Percentiles rank a stretch among this genome's conserved stretches.
These are phyloP conservation scores for Annulohypoxylon bovei DNA, from an alignment of 495 filamentous ascomycete species.

Conservation along the genomic window DNA sequence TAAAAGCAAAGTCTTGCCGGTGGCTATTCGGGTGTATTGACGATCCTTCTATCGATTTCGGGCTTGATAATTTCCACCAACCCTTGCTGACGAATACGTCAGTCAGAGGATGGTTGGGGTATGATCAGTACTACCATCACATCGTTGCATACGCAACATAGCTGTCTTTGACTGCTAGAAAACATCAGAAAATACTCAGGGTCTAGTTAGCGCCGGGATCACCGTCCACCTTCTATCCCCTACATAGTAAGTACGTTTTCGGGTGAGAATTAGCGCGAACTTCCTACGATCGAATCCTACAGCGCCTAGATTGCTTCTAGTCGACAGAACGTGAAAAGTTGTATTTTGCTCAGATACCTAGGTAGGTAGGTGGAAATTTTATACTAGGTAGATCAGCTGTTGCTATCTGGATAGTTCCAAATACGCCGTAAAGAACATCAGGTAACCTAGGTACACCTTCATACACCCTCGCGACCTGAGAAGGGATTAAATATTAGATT, in stretches of 20 bases:
- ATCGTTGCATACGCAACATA: constrained; percentile 27
- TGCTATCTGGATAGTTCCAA: background rate
- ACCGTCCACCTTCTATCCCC: constrained; percentile 2
- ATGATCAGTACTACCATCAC: constrained; percentile 38
- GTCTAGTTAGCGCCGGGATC: constrained; percentile 9
- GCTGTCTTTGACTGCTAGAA: constrained; percentile 7
- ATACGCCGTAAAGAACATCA: background rate
- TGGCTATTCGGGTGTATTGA: constrained; percentile 45
- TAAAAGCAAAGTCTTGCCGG: constrained; percentile 25
- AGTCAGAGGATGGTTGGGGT: constrained; percentile 35
- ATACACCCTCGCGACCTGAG: background rate
- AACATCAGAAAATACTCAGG: background rate
- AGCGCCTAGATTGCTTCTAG: background rate
- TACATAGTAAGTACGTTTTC: constrained; percentile 16
- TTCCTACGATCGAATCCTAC: background rate
- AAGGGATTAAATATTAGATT: background rate
- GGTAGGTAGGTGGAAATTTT: too few relatives aligned
- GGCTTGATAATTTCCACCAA: constrained; percentile 41
- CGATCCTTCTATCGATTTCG: constrained; percentile 36
- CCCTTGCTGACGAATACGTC: constrained; percentile 31
- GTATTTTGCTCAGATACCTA: background rate
- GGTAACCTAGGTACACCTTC: background rate
- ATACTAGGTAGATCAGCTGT: background rate
- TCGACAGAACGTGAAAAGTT: background rate
- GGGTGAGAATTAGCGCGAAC: background rate